Base-by-base conservation (phyloP, 768 basidiomycete species). In the Leccinum sublutescens region DNA sequence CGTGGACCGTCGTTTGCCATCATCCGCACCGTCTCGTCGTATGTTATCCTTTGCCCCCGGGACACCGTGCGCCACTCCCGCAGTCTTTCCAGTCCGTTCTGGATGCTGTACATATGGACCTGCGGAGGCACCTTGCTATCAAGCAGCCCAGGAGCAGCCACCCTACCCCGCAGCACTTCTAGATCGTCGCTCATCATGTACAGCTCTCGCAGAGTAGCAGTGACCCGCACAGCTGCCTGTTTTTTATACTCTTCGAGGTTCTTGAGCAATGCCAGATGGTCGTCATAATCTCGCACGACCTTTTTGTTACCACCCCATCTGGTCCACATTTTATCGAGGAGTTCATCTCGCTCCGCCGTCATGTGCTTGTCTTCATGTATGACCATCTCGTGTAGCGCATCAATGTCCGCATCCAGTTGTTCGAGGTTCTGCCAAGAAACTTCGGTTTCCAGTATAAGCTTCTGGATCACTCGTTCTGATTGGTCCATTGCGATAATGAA, bases 101-200 rank as follows among this genome's bases (percentile, higher is more conserved):
- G 75, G 63, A 93, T 89, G 59, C 85, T 89, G 74, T 82, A 82
- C 72, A 92, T 84, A 64, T 92, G 89, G 21, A 91, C 89, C 58
- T 87, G 85, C 4, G 87, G 75, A 4, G 88, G 87, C 15, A 91
- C 77, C 45, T 74, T 75, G n/a, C 81, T 72, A 5, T 82, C 85
- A 11, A 82, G 69, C 5, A 92, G 71, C 52, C 85, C 84, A 1
- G 91, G 89, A 33, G 83, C 81, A 4, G 88, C 81, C 1, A 89
- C 87, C 17, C 87, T 77, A 67, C 89, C 87, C 60, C 90, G 78
- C 60, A 93, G 73, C 48, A 89, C 88, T 67, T 89, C 88, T 78
- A 92, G 84, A 61, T 91, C 89, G 36, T 82, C 85, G 62, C 82
- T 82, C 84, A 91, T 82, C 43, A 76, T 75, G 29, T 82, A 73